Evolutionary conservation across 1,139 yeast species (phyloP).

Genomic region (Yamadazyma sp.): DNA sequence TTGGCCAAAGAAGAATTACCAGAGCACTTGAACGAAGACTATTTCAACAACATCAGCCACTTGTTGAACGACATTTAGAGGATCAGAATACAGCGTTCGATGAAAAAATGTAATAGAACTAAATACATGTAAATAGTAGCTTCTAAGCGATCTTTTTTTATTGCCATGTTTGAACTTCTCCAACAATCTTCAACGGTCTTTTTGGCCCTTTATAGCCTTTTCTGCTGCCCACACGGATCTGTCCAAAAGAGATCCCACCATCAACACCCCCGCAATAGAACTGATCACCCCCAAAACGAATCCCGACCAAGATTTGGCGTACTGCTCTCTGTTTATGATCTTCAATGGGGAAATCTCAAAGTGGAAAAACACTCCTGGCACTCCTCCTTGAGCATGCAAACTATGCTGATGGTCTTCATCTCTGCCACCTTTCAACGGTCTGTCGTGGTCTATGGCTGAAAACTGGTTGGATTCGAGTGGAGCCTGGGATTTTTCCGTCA

Average conservation of each 20-base stretch:
- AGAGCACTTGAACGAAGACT: slow-evolving; percentile 51
- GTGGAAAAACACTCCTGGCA: slow-evolving; percentile 84
- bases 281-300: slow-evolving; percentile 83
- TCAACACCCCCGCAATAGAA: slow-evolving; percentile 89
- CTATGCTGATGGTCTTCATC: slow-evolving; percentile 92
- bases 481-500: slow-evolving; percentile 33
- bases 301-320: slow-evolving; percentile 79
- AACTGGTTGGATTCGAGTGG: slow-evolving; percentile 85
- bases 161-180: too few relatives aligned
- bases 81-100: too few relatives aligned
- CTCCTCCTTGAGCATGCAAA: slow-evolving; percentile 79
- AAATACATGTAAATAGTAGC: slow-evolving; percentile 14
- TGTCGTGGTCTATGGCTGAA: slow-evolving; percentile 85
- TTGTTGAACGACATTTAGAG: slow-evolving; percentile 47
- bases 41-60: slow-evolving; percentile 55
- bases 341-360: slow-evolving; percentile 94
- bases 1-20: slow-evolving; percentile 77
- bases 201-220: slow-evolving; percentile 73
- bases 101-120: slow-evolving; percentile 8
- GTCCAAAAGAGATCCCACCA: slow-evolving; percentile 88
- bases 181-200: slow-evolving; percentile 34
- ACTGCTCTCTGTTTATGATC: slow-evolving; percentile 81
- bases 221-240: slow-evolving; percentile 89
- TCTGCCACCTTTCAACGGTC: slow-evolving; percentile 82
- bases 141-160: neutral